Base-by-base conservation (phyloP, 73 alveolate genomes). In the Paramecium sonneborni region DNA sequence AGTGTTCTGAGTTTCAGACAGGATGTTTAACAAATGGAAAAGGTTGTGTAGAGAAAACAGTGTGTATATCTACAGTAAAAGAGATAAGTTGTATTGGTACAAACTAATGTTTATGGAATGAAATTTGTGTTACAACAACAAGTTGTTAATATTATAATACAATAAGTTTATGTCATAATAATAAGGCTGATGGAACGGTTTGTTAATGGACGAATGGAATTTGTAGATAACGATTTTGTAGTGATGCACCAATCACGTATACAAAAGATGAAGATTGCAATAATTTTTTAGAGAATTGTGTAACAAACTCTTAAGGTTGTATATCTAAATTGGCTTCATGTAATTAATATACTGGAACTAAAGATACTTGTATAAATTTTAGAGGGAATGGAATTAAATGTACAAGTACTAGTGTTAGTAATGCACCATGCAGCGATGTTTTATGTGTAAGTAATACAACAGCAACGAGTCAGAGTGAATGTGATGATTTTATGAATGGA, bases 1-100 rank as follows among this genome's bases (percentile, higher is more conserved):
- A 23, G 18, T 79, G 90, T 44, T 21, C 76, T 30, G 55, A 15
- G 11, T 79, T 23, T 44, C 20, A 46, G 55, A 79, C 20, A 10
- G 72, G 43, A 24, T 79, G 90, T 79, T n/a, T 79, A 24, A 79
- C 90, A 12, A 79, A 38, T 79, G 90, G 90, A 6, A 34, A 14
- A 3, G 90, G 90, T 21, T 79, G 90, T 44, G 90, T 79, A n/a
- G 76, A 38, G 1, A 79, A 26, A 6, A 79, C 90, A 35, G 9
- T 41, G 18, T 72, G 86, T 15, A 32, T 20, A 20, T 34, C 86
- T 32, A 72, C 86, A 35, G 15, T 35, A 15, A 34, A 26, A 32
- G 55, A 72, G 34, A 15, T 72, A 34, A 21, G 57, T 34, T 72
- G 86, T 72, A 14, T 9, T 9, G 57, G 57, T 34, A 72, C 67